A percentile compares a stretch with the other conserved stretches of the same genome.
Conservation (phyloP, 139 green algal species). For the Zygnema cylindricum region DNA sequence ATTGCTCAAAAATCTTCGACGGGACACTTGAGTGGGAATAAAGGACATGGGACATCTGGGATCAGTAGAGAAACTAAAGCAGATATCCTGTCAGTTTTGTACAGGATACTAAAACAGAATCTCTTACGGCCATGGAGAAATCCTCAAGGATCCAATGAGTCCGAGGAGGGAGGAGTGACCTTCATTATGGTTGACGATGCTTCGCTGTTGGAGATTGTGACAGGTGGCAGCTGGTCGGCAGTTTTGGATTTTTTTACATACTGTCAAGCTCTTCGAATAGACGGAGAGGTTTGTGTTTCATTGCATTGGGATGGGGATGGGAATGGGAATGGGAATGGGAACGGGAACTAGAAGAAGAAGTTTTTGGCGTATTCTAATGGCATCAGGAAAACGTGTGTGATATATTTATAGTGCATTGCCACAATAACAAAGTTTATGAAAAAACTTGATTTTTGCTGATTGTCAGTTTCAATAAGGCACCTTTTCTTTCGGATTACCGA, state of each 20-base stretch:
- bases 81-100: neutral
- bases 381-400: no score
- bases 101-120: neutral
- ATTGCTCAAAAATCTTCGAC: no score
- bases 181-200: constrained; percentile 44
- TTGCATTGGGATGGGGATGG: neutral
- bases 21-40: neutral
- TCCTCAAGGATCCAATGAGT: neutral
- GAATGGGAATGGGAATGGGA: neutral
- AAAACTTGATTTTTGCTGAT: no score
- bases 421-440: no score
- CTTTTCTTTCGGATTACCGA: no score
- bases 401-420: no score
- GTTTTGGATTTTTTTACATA: constrained; percentile 44
- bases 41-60: neutral
- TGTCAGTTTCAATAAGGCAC: no score
- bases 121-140: constrained; percentile 9
- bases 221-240: neutral
- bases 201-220: constrained; percentile 27
- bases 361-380: no score
- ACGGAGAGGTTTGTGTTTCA: neutral
- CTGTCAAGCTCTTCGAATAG: neutral
- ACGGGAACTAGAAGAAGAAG: neutral
- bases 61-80: neutral
- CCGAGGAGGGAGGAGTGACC: neutral